Evolutionary conservation across 768 basidiomycete species (phyloP), one percentile per base, ranked within the genome.

Genomic region (Hypsizygus marmoreus): DNA sequence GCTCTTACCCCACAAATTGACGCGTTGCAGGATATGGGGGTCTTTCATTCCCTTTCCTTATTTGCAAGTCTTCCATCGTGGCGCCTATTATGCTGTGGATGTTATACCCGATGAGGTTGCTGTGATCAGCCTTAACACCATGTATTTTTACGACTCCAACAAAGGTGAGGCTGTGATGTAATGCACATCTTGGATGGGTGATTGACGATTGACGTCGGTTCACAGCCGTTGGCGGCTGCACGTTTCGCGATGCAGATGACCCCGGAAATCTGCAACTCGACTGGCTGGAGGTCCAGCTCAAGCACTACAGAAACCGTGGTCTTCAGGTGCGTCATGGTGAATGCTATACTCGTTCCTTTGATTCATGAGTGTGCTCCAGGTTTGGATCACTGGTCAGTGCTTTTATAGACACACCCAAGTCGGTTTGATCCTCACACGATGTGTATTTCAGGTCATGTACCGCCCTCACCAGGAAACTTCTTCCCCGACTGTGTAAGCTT

Each of bases 111-210:
- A 83, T 50, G 58, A 80, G 45, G 56, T 94, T 29, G 90, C 88
- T 9, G 88, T 85, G 38, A 83, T 97, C 59, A 87, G 86, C 54
- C 70, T 95, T 40, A 97, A 94, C 65, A 93, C 92, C 0, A 79
- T 95, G 69, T 95, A 90, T 68, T 94, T 90, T 70, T 95, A 88
- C 64, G 88, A 91, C 62, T 83, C 87, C 11, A 94, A 94, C 65
- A 88, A 89, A 71, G 86, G 90, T 86, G 42, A 47, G 72, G 53
- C 25, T 29, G 42, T 32, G 34, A 13, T 47, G 31, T 14, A 32
- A 22, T 23, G 22, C 24, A 19, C 22, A 37, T 28, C 19, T 41
- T 41, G 23, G 32, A 32, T 38, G 24, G 43, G 38, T 28, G 40
- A 23, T 45, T 46, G 24, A 44, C 59, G 16, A 20, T 39, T 59